These are phyloP conservation scores for Puya raimondii DNA, from an alignment of 176 grass and related monocot genomes.

Conservation along the genomic window DNA sequence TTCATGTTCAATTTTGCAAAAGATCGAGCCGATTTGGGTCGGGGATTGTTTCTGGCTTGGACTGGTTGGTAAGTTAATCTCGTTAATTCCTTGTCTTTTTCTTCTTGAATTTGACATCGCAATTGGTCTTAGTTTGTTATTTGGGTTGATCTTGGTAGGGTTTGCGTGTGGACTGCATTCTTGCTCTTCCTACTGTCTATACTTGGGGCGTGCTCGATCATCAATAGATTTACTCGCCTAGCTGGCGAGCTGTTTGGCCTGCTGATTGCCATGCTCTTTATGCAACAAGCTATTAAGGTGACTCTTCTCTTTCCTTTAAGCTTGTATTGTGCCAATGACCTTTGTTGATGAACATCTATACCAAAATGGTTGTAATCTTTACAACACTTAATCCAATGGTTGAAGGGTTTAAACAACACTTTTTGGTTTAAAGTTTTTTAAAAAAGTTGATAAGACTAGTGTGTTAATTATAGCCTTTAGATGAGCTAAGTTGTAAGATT, in stretches of 20 bases:
- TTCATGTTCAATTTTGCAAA: constrained; percentile 99
- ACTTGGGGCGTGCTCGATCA: constrained; percentile 76
- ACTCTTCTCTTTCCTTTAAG: constrained; percentile 9
- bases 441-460: too few relatives aligned
- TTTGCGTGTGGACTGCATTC: constrained; percentile 86
- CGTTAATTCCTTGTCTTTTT: neutral
- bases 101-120: constrained; percentile 9
- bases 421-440: too few relatives aligned
- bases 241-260: constrained; percentile 96
- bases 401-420: too few relatives aligned
- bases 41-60: constrained; percentile 75
- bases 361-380: too few relatives aligned
- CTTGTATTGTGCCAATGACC: constrained; percentile 1
- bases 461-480: too few relatives aligned
- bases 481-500: too few relatives aligned
- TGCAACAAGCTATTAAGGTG: constrained; percentile 99
- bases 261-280: constrained; percentile 97
- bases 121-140: neutral
- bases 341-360: neutral
- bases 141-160: constrained; percentile 35
- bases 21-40: constrained; percentile 61
- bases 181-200: constrained; percentile 75
- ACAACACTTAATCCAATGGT: too few relatives aligned
- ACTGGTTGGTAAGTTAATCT: constrained; percentile 63
- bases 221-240: constrained; percentile 88